Base-by-base conservation (phyloP, 768 basidiomycete species). In the Trametes cingulata region DNA sequence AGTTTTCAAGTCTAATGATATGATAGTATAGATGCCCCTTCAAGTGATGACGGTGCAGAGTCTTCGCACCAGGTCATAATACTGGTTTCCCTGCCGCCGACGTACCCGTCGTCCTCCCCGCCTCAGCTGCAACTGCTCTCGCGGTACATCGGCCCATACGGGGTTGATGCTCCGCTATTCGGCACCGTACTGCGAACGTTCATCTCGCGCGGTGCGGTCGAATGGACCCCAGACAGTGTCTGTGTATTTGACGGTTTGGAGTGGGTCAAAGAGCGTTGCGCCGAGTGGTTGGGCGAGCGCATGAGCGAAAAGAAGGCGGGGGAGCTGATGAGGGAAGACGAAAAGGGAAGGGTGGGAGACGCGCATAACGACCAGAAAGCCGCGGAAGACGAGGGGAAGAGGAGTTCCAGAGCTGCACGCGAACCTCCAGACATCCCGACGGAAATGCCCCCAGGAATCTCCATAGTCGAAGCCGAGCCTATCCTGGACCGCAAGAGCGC, bases 241-340 rank as follows among this genome's bases (percentile, higher is more conserved):
- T 93, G 90, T 63, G 88, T 95, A 13, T 95, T 94, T 68, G 93
- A 95, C 63, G 93, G 93, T 12, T 72, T 95, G 25, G 91, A 93
- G 72, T 85, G 78, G 66, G 83, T 90, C 10, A 72, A 88, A 29
- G 91, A 93, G 47, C 76, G 77, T 15, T 88, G 86, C 62, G 75
- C 79, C 22, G 67, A 69, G 39, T 95, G 93, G 93, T 89, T 91
- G 64, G 80, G 81, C 60, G 83, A 86, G n/a, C 84, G 78, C 17
- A 74, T 88, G 24, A 84, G 76, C 65, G 75, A 72, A 24, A 84
- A 84, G 52, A 83, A 78, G 40, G 81, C 77, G 1, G 83, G 78
- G 1, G 83, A 84, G 56, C 70, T 87, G 17, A 58, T 82, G 25
- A 76, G 87, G 48, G 87, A 82, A 52, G 86, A 89, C 52, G 71